phyloP scores from a whole-genome alignment of 345 rosid species.

The Noccaea bulbosa region DNA sequence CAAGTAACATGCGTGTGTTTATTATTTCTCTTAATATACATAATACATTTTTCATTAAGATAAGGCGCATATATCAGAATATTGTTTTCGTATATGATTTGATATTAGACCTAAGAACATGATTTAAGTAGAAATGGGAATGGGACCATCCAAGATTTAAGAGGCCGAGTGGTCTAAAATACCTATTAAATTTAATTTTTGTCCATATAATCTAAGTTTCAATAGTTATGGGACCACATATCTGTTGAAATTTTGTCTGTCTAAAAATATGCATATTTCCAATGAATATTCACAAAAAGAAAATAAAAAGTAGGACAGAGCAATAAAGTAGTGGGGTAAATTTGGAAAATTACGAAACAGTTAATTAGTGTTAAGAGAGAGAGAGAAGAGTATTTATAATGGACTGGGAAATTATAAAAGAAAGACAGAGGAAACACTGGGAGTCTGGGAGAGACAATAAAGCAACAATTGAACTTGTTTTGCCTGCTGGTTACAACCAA shows the following conservation, averaged over 20 bases:
- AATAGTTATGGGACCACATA: slow-evolving; percentile 40
- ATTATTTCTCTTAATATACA: neutral
- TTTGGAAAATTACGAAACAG: neutral
- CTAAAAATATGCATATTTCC: slow-evolving; percentile 27
- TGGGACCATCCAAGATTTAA: slow-evolving; percentile 36
- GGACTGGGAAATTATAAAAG: neutral
- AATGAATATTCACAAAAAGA: neutral
- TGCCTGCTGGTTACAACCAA: slow-evolving; percentile 48
- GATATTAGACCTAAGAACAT: neutral
- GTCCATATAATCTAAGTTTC: slow-evolving; percentile 3
- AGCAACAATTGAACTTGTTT: slow-evolving; percentile 48
- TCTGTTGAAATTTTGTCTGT: slow-evolving; percentile 34
- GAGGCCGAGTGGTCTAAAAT: slow-evolving; percentile 36
- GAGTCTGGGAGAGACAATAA: slow-evolving; percentile 5
- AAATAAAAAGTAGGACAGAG: neutral
- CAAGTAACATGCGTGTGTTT: slow-evolving; percentile 37
- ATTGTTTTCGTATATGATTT: neutral
- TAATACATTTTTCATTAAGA: neutral
- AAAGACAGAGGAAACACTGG: slow-evolving; percentile 32
- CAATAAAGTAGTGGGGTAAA: slow-evolving; percentile 11
- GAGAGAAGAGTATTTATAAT: neutral
- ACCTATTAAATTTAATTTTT: slow-evolving; percentile 24
- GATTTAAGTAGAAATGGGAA: slow-evolving; percentile 15
- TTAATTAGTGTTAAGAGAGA: neutral
- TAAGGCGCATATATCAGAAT: neutral